A percentile compares a stretch with the other conserved stretches of the same genome.
These are phyloP conservation scores for Diaporthe velutina DNA, from an alignment of 2,329 filamentous ascomycete species.

Conservation along the genomic window DNA sequence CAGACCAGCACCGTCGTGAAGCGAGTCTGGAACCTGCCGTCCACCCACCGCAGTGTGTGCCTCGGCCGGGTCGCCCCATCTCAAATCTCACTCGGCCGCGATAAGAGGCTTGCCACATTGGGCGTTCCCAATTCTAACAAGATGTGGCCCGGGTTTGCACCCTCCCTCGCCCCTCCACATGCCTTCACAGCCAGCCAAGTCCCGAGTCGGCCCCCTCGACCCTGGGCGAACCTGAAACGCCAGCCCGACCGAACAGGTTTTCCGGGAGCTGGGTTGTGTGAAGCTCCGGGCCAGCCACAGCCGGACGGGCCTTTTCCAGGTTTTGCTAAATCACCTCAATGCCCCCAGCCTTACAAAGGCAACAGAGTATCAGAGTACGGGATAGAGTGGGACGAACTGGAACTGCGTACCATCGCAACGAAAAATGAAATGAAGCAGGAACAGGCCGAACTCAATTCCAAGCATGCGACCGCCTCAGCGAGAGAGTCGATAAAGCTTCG, in stretches of 20 bases:
- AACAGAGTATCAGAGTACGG: not conserved
- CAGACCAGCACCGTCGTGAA: not conserved
- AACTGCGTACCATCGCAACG: not conserved
- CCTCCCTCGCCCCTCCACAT: not conserved
- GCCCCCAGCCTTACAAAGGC: conserved; percentile 14
- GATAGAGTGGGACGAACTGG: not conserved
- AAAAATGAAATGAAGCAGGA: not conserved
- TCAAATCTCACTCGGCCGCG: conserved; percentile 12
- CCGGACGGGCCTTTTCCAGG: conserved; percentile 1
- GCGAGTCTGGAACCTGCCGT: conserved; percentile 17
- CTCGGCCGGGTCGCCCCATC: conserved; percentile 18
- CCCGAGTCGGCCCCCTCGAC: not conserved
- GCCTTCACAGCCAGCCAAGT: not conserved
- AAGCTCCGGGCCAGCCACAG: conserved; percentile 1
- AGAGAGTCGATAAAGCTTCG: not conserved
- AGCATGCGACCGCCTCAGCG: not conserved
- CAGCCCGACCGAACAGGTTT: not conserved
- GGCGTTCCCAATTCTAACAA: not conserved
- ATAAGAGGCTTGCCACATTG: conserved; percentile 9
- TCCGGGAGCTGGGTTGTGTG: not conserved
- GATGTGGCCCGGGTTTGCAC: not conserved
- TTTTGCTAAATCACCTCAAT: conserved; percentile 7
- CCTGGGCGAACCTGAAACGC: conserved; percentile 24
- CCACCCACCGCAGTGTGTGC: not conserved
- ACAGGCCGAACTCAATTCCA: not conserved